Evolutionary conservation across 768 basidiomycete species (phyloP).

Genomic region (Pleurotus tuoliensis): DNA sequence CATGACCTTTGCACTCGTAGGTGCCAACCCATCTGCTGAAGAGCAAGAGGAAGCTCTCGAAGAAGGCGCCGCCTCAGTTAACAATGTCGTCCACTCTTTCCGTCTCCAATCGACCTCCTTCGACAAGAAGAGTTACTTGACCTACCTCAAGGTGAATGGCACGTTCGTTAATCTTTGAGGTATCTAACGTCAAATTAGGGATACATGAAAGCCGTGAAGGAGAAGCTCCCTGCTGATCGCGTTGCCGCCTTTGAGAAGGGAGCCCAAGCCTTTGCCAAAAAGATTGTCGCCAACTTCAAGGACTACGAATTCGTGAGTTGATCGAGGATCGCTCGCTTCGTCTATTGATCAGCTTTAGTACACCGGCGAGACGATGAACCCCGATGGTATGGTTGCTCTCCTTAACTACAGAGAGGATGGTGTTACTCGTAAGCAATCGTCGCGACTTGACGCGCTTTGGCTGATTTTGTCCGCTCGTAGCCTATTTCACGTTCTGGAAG

Average conservation of each 20-base stretch:
- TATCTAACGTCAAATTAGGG: constrained; percentile 36
- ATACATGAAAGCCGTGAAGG: constrained; percentile 94
- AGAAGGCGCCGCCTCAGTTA: constrained; percentile 71
- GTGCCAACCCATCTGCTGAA: constrained; percentile 91
- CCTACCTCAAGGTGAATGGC: constrained; percentile 71
- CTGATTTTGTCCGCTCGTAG: constrained; percentile 30
- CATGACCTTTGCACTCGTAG: constrained; percentile 30
- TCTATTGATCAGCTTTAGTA: constrained; percentile 39
- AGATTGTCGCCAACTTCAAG: constrained; percentile 85
- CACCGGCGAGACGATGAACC: constrained; percentile 70
- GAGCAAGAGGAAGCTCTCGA: constrained; percentile 80
- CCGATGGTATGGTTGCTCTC: constrained; percentile 92
- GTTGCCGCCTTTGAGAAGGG: constrained; percentile 79
- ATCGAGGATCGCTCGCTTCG: not conserved
- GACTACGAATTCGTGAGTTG: constrained; percentile 85
- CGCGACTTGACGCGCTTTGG: not conserved
- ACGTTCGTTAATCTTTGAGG: constrained; percentile 1
- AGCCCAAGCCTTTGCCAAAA: constrained; percentile 78
- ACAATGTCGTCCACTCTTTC: constrained; percentile 92
- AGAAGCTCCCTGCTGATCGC: constrained; percentile 53
- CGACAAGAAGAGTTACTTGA: constrained; percentile 86
- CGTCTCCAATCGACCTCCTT: constrained; percentile 77
- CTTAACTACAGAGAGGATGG: constrained; percentile 93
- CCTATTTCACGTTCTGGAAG: constrained; percentile 95
- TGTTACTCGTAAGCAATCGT: constrained; percentile 60